A percentile compares a stretch with the other conserved stretches of the same genome.
phyloP scores from a whole-genome alignment of 2,329 filamentous ascomycete genomes.

The Aspergillus fumigatiaffinis region DNA sequence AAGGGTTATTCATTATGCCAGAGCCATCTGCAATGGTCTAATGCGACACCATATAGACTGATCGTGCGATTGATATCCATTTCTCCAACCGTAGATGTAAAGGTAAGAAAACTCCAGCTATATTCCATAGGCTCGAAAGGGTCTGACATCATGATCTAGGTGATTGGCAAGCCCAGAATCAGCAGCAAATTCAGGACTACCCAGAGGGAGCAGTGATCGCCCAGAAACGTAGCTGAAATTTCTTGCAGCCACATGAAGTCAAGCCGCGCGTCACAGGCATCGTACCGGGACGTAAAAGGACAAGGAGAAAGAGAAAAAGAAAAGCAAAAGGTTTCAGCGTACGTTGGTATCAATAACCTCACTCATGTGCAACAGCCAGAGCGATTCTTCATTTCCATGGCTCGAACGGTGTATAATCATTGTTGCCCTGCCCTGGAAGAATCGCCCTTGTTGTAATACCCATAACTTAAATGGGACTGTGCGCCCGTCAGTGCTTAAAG shows the following conservation, averaged over 20 bases:
- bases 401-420: background rate
- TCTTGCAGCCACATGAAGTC: background rate
- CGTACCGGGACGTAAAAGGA: background rate
- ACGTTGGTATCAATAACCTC: slow-evolving; percentile 6
- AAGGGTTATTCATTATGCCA: background rate
- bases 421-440: background rate
- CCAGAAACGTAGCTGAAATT: slow-evolving; percentile 56
- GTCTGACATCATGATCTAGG: slow-evolving; percentile 31
- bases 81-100: slow-evolving; percentile 82
- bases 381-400: background rate
- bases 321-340: background rate
- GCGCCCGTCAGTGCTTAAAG: background rate
- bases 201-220: slow-evolving; percentile 83
- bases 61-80: slow-evolving; percentile 80
- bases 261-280: background rate
- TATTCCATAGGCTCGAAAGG: background rate
- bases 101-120: slow-evolving; percentile 46
- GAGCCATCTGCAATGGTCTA: slow-evolving; percentile 7
- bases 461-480: slow-evolving; percentile 17
- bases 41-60: slow-evolving; percentile 35
- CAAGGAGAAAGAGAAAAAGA: background rate
- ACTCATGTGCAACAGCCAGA: slow-evolving; percentile 9
- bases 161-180: slow-evolving; percentile 73
- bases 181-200: slow-evolving; percentile 72
- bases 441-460: background rate